A percentile compares a stretch with the other conserved stretches of the same genome.
phyloP scores from a whole-genome alignment of 768 basidiomycete species.

The Macrocybe gigantea region DNA sequence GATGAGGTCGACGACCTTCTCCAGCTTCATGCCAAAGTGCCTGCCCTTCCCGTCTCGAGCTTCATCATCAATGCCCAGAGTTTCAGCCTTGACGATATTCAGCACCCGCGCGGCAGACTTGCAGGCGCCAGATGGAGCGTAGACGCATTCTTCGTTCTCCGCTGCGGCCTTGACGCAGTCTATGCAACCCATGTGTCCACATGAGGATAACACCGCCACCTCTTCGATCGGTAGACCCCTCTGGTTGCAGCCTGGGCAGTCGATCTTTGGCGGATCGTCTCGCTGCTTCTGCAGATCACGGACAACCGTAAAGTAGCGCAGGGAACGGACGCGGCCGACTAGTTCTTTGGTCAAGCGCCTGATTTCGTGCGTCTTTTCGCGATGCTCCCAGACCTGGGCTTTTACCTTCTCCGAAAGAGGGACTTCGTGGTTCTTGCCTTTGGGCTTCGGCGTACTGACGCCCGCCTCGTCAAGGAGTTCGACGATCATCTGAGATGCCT shows the following conservation, averaged over 20 bases:
- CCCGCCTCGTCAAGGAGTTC: conserved; percentile 57
- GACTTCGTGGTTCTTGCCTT: conserved; percentile 50
- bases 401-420: conserved; percentile 48
- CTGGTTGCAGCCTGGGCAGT: conserved; percentile 59
- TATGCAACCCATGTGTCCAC: conserved; percentile 84
- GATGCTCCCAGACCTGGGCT: conserved; percentile 71
- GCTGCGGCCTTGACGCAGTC: conserved; percentile 69
- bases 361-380: conserved; percentile 84
- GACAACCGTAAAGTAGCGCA: conserved; percentile 89
- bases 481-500: conserved; percentile 59
- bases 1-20: conserved; percentile 70
- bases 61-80: conserved; percentile 75
- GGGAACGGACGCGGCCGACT: conserved; percentile 82
- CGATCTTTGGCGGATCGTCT: conserved; percentile 49
- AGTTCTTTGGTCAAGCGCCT: conserved; percentile 83
- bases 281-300: conserved; percentile 80
- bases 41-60: conserved; percentile 65
- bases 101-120: conserved; percentile 74
- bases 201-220: conserved; percentile 83
- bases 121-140: conserved; percentile 62
- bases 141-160: conserved; percentile 76
- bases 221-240: conserved; percentile 56
- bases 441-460: conserved; percentile 41
- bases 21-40: conserved; percentile 80
- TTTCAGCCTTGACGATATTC: conserved; percentile 78